Evolutionary conservation across 306 rosid genomes (phyloP).

Genomic region (Begonia peltatifolia): DNA sequence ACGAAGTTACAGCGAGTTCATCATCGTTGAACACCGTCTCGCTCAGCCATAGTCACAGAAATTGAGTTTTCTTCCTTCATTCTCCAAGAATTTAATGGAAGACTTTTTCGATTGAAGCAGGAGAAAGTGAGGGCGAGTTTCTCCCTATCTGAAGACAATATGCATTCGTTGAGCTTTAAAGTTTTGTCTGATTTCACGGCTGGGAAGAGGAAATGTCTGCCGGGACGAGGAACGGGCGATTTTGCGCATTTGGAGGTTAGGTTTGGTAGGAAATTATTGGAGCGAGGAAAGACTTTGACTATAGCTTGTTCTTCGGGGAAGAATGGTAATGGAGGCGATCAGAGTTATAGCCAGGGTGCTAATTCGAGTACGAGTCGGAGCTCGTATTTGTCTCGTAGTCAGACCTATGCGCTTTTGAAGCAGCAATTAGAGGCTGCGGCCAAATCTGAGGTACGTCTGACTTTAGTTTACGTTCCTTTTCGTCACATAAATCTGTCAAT

Average conservation of each 20-base stretch:
- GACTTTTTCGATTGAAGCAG: not conserved
- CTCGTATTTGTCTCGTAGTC: slow-evolving; percentile 59
- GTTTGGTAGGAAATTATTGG: slow-evolving; percentile 6
- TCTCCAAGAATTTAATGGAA: not conserved
- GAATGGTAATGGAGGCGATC: slow-evolving; percentile 23
- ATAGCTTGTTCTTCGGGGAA: slow-evolving; percentile 38
- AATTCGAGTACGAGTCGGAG: slow-evolving; percentile 19
- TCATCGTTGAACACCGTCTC: not conserved
- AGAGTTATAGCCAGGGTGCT: slow-evolving; percentile 18
- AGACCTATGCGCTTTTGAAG: slow-evolving; percentile 67
- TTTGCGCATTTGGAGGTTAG: slow-evolving; percentile 14
- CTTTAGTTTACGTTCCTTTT: not conserved
- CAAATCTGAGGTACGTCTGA: slow-evolving; percentile 55
- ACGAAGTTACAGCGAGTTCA: not conserved
- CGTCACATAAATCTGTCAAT: not conserved
- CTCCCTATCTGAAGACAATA: slow-evolving; percentile 8
- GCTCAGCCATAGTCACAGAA: not conserved
- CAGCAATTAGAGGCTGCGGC: slow-evolving; percentile 87
- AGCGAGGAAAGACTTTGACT: slow-evolving; percentile 11
- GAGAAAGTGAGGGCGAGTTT: not conserved
- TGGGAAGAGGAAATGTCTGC: slow-evolving; percentile 12
- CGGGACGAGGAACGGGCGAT: slow-evolving; percentile 18
- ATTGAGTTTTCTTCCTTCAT: not conserved
- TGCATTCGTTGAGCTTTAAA: slow-evolving; percentile 52
- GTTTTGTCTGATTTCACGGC: slow-evolving; percentile 25